These are phyloP conservation scores for Quercus mongolica DNA, from an alignment of 306 rosid genomes.

Conservation along the genomic window DNA sequence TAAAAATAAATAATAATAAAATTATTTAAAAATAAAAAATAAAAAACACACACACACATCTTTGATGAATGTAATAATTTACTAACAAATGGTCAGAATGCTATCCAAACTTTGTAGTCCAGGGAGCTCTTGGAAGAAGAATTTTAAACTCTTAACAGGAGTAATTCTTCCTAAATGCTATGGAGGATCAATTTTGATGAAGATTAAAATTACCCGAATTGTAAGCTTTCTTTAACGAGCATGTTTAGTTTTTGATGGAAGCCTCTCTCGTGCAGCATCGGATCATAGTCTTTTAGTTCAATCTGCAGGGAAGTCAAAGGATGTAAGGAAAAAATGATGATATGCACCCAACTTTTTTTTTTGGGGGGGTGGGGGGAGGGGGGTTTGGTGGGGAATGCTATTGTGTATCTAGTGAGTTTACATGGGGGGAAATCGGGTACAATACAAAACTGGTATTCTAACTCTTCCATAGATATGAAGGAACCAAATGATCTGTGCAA, in stretches of 20 bases:
- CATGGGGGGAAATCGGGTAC: too few species aligned
- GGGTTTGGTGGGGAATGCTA: too few species aligned
- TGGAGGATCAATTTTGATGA: slow-evolving; percentile 23
- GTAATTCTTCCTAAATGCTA: slow-evolving; percentile 10
- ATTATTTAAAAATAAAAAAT: too few species aligned
- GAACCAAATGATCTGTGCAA: not conserved
- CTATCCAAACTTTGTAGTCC: not conserved
- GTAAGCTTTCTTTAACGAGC: slow-evolving; percentile 66
- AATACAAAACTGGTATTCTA: not conserved
- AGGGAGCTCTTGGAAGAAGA: not conserved
- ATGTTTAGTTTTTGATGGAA: slow-evolving; percentile 64
- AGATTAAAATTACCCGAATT: slow-evolving; percentile 45
- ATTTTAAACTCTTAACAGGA: not conserved
- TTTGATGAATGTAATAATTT: not conserved
- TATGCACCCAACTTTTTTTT: not conserved
- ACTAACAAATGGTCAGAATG: not conserved
- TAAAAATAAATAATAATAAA: too few species aligned
- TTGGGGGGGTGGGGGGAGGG: too few species aligned
- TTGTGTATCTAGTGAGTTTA: too few species aligned
- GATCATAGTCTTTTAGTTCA: slow-evolving; percentile 55
- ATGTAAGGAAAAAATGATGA: not conserved
- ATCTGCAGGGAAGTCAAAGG: slow-evolving; percentile 42
- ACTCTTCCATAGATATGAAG: slow-evolving; percentile 8
- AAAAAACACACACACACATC: too few species aligned
- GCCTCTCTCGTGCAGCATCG: slow-evolving; percentile 74